Percentiles rank a stretch among this genome's conserved stretches.
These are phyloP conservation scores for Lactarius tabidus DNA, from an alignment of 768 basidiomycete genomes.

Conservation along the genomic window DNA sequence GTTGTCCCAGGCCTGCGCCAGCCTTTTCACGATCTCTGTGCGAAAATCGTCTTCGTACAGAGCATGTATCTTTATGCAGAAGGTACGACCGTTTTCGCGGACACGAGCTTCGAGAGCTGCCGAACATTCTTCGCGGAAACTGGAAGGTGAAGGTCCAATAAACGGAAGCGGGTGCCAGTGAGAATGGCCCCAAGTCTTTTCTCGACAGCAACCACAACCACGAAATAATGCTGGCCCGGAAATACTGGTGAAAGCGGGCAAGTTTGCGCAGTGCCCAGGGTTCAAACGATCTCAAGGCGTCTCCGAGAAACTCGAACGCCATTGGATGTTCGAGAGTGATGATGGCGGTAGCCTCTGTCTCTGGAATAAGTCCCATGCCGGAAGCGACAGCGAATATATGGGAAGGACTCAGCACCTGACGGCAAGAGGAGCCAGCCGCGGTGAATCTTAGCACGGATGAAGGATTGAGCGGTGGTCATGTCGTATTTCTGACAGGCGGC, in stretches of 20 bases:
- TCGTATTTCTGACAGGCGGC: constrained; percentile 27
- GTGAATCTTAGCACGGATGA: not conserved
- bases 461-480: constrained; percentile 12
- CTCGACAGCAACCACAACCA: too few relatives aligned
- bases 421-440: not conserved
- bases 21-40: not conserved
- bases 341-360: too few relatives aligned
- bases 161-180: too few relatives aligned
- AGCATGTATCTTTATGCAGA: not conserved
- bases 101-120: not conserved
- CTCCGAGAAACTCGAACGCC: not conserved
- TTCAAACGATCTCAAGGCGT: not conserved
- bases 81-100: not conserved
- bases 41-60: not conserved
- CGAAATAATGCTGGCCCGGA: not conserved
- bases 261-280: not conserved
- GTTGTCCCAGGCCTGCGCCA: not conserved
- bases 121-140: not conserved
- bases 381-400: constrained; percentile 21
- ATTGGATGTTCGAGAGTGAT: too few relatives aligned
- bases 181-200: too few relatives aligned
- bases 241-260: not conserved
- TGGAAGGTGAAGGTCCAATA: not conserved
- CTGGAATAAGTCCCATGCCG: not conserved
- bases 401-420: constrained; percentile 12